Conservation (phyloP, 306 rosid genomes). For the Biancaea sappan region DNA sequence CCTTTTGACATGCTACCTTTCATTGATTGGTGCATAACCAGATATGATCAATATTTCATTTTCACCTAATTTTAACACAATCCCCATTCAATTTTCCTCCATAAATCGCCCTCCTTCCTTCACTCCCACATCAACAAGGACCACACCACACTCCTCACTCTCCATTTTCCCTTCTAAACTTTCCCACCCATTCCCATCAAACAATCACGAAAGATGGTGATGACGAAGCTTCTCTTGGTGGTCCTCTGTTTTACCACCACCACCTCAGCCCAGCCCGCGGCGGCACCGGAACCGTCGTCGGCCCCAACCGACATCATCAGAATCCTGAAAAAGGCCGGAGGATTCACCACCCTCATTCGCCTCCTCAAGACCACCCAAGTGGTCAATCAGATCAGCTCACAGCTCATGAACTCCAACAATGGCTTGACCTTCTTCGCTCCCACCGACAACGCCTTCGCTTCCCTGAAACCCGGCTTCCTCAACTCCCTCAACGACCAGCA, state of each 20-base stretch:
- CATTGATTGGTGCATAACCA: slow-evolving; percentile 24
- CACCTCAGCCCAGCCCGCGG: slow-evolving; percentile 42
- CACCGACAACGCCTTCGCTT: slow-evolving; percentile 56
- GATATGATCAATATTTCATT: slow-evolving; percentile 22
- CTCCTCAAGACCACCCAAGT: slow-evolving; percentile 68
- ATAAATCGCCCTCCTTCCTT: slow-evolving; percentile 50
- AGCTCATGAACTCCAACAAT: slow-evolving; percentile 58
- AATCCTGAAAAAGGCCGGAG: slow-evolving; percentile 64
- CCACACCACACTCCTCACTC: slow-evolving; percentile 24
- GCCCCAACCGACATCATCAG: slow-evolving; percentile 64
- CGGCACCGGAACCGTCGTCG: slow-evolving; percentile 53
- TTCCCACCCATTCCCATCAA: background rate
- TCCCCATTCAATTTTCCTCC: slow-evolving; percentile 20
- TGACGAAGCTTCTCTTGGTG: slow-evolving; percentile 35
- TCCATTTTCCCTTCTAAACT: background rate
- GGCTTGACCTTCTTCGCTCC: slow-evolving; percentile 65
- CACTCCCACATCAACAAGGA: slow-evolving; percentile 35
- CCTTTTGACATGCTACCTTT: slow-evolving; percentile 39
- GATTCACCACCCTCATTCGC: slow-evolving; percentile 61
- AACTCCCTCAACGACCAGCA: slow-evolving; percentile 58
- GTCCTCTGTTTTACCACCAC: slow-evolving; percentile 17
- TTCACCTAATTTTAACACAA: slow-evolving; percentile 25
- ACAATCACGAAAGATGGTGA: slow-evolving; percentile 30
- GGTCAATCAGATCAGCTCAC: slow-evolving; percentile 51
- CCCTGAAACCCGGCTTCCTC: slow-evolving; percentile 66